A percentile compares a stretch with the other conserved stretches of the same genome.
These are phyloP conservation scores for Kurtzmaniella fragi DNA, from an alignment of 805 yeast genomes.

Conservation along the genomic window DNA sequence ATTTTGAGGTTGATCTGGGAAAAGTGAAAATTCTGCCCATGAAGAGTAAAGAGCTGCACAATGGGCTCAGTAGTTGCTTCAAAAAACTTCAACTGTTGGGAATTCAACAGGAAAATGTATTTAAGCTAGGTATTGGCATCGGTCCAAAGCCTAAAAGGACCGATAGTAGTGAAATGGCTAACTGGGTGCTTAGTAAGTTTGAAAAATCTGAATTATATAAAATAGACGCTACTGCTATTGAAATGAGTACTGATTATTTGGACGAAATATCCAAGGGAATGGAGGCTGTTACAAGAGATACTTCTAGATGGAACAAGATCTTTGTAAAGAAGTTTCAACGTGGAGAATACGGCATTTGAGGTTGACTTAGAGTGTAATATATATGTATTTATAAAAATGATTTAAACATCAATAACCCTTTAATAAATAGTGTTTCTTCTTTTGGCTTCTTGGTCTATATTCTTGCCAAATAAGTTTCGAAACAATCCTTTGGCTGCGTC, in stretches of 20 bases:
- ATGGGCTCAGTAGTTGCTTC: slow-evolving; percentile 28
- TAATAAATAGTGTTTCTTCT: slow-evolving; percentile 7
- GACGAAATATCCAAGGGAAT: neutral
- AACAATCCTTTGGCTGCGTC: slow-evolving; percentile 3
- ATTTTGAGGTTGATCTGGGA: slow-evolving; percentile 31
- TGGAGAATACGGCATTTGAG: neutral
- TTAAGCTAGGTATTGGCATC: slow-evolving; percentile 34
- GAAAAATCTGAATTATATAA: slow-evolving; percentile 16
- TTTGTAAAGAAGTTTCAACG: slow-evolving; percentile 1
- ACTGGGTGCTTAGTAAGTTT: slow-evolving; percentile 38
- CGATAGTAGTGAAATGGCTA: slow-evolving; percentile 27
- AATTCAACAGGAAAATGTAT: slow-evolving; percentile 7
- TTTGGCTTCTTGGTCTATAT: neutral
- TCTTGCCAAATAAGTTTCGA: neutral
- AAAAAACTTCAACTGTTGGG: slow-evolving; percentile 3
- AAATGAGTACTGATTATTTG: slow-evolving; percentile 1
- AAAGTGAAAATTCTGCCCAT: slow-evolving; percentile 22
- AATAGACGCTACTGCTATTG: slow-evolving; percentile 6
- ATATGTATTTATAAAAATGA: neutral
- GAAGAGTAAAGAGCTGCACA: slow-evolving; percentile 35
- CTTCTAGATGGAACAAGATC: slow-evolving; percentile 1
- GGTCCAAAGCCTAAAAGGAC: slow-evolving; percentile 40
- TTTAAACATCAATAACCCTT: neutral
- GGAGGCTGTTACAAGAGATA: neutral
- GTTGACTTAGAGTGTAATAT: neutral